Evolutionary conservation across 2,329 filamentous ascomycete genomes (phyloP), one percentile per base, ranked within the genome.

Genomic region (Hysterium pulicare): DNA sequence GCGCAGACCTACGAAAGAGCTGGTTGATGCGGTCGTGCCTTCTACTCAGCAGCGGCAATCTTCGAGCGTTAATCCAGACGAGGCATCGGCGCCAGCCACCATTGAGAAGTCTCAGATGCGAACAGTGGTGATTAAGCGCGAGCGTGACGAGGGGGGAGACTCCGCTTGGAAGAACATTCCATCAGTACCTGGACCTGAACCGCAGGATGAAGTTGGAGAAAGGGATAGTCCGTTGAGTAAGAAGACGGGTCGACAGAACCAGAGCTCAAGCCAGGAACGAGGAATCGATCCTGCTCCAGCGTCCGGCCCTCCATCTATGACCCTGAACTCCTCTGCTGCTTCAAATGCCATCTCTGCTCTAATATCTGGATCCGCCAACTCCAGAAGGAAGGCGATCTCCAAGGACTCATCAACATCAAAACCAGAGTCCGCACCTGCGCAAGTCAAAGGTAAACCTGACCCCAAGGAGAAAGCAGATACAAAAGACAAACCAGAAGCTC

Each of bases 1-100:
- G 72, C 63, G 73, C 16, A 65, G 73, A 20, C 71, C 72, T 1
- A 64, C 63, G 38, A 72, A 73, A 47, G 64, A 72, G 38, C 56
- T 74, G 40, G 68, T 69, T 2, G 71, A 75, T 50, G 73, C 73
- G 2, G 64, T 76, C 4, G 36, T 57, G 4, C 40, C 49, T 50
- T 53, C 46, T 8, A 41, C 42, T 5, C 52, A 57, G 6, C 41
- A 39, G 4, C 16, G 40, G 9, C 35, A 37, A 28, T 23, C 33
- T 13, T 38, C 23, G 11, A 42, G 33, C 17, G 32, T 32, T 33
- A 15, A 41, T 32, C 26, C 37, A 44, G 54, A 38, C 55, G 54
- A 38, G 54, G 51, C 5, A 63, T 55, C 38, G 54, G 45, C 52
- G 22, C 54, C 52, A 21, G 44, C 50, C 4, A 55, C 55, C 21